These are phyloP conservation scores for Manihot esculenta DNA, from an alignment of 441 rosid genomes.

Conservation along the genomic window DNA sequence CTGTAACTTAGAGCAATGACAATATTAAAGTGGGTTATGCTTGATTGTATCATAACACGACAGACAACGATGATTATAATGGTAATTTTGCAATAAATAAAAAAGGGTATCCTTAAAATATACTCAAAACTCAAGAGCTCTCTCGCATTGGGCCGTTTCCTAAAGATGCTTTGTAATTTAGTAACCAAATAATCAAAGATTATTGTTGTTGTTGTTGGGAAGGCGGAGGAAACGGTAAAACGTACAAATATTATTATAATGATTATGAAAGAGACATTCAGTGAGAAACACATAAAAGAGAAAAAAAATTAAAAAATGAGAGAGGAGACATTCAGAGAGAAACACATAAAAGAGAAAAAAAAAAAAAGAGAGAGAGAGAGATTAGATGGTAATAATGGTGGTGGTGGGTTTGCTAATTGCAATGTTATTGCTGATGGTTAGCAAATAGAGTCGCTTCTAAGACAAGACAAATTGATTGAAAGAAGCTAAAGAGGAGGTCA, in stretches of 20 bases:
- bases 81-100: neutral
- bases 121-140: constrained; percentile 12
- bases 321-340: constrained; percentile 12
- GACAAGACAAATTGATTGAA: constrained; percentile 52
- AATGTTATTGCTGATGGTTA: constrained; percentile 28
- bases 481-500: constrained; percentile 14
- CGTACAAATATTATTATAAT: constrained; percentile 10
- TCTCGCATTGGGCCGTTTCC: neutral
- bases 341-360: neutral
- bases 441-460: constrained; percentile 52
- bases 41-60: neutral
- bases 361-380: neutral
- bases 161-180: constrained; percentile 2
- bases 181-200: neutral
- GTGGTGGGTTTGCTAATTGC: constrained; percentile 14
- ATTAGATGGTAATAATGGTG: constrained; percentile 2
- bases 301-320: no score
- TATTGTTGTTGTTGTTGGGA: constrained; percentile 13
- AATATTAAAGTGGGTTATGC: no score
- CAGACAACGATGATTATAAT: constrained; percentile 1
- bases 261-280: constrained; percentile 20
- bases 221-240: constrained; percentile 24
- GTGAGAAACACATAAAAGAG: neutral
- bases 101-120: constrained; percentile 5
- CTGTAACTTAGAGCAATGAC: no score